phyloP scores from a whole-genome alignment of 2,329 filamentous ascomycete species.

The Rhinocladiella mackenziei region DNA sequence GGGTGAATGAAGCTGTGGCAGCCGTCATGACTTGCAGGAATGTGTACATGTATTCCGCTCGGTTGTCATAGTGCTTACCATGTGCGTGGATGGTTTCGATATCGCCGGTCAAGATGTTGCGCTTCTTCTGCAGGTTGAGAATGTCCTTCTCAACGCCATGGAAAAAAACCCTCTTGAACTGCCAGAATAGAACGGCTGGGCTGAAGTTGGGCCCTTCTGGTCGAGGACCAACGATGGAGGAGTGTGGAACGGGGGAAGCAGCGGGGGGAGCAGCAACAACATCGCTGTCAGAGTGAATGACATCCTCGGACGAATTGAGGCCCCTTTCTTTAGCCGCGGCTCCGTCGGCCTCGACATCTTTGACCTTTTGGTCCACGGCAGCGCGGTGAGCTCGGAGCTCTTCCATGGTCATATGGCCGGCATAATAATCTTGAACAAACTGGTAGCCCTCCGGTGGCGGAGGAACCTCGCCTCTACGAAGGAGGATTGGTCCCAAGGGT shows the following conservation, averaged over 20 bases:
- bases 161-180: slow-evolving; percentile 11
- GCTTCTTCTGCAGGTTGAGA: not conserved
- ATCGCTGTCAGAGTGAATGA: not conserved
- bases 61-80: slow-evolving; percentile 63
- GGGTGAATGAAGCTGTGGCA: slow-evolving; percentile 49
- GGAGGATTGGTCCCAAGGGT: slow-evolving; percentile 12
- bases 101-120: slow-evolving; percentile 6
- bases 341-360: not conserved
- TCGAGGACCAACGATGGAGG: slow-evolving; percentile 9
- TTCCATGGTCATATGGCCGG: slow-evolving; percentile 11
- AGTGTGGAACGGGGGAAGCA: not conserved
- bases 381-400: slow-evolving; percentile 6
- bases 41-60: slow-evolving; percentile 59
- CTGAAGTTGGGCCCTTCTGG: slow-evolving; percentile 1
- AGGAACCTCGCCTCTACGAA: not conserved
- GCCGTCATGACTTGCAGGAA: slow-evolving; percentile 53
- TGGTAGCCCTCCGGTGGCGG: slow-evolving; percentile 3
- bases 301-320: not conserved
- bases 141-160: slow-evolving; percentile 10
- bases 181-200: slow-evolving; percentile 10
- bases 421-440: not conserved
- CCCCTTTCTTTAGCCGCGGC: not conserved
- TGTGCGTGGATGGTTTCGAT: slow-evolving; percentile 40
- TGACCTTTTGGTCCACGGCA: not conserved
- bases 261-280: not conserved